Base-by-base conservation (phyloP, 441 rosid species). In the Gossypium schwendimanii region DNA sequence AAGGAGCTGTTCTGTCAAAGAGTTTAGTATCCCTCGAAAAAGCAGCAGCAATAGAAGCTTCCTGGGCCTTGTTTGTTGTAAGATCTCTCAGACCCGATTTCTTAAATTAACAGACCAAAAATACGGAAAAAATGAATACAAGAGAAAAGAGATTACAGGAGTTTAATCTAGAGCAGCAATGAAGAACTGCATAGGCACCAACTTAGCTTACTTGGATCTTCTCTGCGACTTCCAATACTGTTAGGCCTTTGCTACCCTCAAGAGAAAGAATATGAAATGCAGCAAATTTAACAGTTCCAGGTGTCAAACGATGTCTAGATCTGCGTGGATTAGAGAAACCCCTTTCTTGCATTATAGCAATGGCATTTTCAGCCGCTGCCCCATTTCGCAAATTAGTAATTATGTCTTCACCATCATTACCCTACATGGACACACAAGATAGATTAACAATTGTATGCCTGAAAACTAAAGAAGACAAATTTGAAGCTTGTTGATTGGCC, bases 251-350 rank as follows among this genome's bases (percentile, higher is more conserved):
- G 83, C 93, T 84, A 71, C 98, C 99, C 85, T 96, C 97, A 31
- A 96, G 88, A 60, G 99, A 96, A 58, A 96, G 97, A 85, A 96
- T 93, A 84, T 96, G 98, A 83, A 96, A 96, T 68, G 99, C 99
- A 24, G 99, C 99, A 87, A 89, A 94, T 76, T 94, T 96, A 55
- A 96, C 98, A 63, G 99, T 96, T 83, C 99, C 99, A 78, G 99
- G 99, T 50, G 99, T 96, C 87, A 96, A 81, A 50, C 97, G 88
- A 82, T 96, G 99, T 84, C 99, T 94, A n/a, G 99, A 96, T 84
- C 89, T 92, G 39, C 97, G 86, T 23, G 91, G 93, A 79, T 84
- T 88, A 76, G 92, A 82, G 47, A 88, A 81, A 47, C 99, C 99
- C 83, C 91, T 96, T 81, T 94, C 95, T 77, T 92, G 91, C 99